Evolutionary conservation across 805 yeast species (phyloP).

Genomic region (Wickerhamomyces strasburgensis): DNA sequence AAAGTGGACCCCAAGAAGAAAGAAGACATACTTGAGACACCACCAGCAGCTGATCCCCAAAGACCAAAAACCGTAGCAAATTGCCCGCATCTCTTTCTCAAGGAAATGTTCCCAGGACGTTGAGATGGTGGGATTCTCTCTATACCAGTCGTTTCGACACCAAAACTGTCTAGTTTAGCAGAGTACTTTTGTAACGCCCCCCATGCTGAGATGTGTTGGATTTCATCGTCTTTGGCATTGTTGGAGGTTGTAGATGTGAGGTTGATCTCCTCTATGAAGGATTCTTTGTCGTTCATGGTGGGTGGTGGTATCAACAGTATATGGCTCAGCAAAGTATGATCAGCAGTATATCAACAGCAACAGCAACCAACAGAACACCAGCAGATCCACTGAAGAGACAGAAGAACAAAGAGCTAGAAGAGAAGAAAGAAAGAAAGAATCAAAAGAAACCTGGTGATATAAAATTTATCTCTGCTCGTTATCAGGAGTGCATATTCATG

Average conservation of each 20-base stretch:
- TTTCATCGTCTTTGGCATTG: background rate
- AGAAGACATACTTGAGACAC: slow-evolving; percentile 82
- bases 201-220: slow-evolving; percentile 9
- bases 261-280: background rate
- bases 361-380: no score
- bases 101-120: slow-evolving; percentile 36
- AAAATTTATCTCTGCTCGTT: no score
- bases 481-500: no score
- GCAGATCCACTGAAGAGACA: no score
- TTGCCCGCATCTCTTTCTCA: slow-evolving; percentile 9
- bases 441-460: no score
- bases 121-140: slow-evolving; percentile 68
- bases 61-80: slow-evolving; percentile 55
- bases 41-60: slow-evolving; percentile 85
- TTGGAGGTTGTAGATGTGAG: background rate
- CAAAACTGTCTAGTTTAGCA: slow-evolving; percentile 42
- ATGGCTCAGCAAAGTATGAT: no score
- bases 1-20: slow-evolving; percentile 71
- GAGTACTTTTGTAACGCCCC: slow-evolving; percentile 30
- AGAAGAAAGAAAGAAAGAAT: no score
- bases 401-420: no score
- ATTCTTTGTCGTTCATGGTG: background rate
- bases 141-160: slow-evolving; percentile 78
- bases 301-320: background rate
- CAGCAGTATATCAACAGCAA: no score